phyloP scores from a whole-genome alignment of 176 grass and related monocot species.

The Bonia amplexicaulis region DNA sequence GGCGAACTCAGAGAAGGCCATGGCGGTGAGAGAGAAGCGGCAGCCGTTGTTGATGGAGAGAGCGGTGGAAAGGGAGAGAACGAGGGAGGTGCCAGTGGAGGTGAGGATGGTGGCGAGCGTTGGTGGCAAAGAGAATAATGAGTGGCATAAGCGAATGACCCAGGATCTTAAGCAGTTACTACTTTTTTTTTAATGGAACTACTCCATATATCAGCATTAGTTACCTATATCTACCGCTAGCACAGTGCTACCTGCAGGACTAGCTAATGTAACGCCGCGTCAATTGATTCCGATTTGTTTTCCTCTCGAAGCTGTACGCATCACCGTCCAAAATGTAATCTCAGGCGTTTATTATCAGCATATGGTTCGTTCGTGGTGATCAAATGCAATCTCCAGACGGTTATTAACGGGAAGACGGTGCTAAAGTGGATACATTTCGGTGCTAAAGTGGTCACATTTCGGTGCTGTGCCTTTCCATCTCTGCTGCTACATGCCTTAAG shows the following conservation, averaged over 20 bases:
- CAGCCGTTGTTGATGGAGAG: too few relatives aligned
- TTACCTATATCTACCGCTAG: not conserved
- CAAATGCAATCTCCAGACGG: not conserved
- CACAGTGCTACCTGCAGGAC: not conserved
- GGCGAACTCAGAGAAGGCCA: too few relatives aligned
- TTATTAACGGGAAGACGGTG: not conserved
- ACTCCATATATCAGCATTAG: not conserved
- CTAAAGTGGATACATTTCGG: not conserved
- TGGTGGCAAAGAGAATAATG: too few relatives aligned
- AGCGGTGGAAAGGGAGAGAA: too few relatives aligned
- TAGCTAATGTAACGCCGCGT: not conserved
- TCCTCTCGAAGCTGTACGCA: not conserved
- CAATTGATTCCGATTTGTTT: not conserved
- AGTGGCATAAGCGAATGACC: not conserved
- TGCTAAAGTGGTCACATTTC: not conserved
- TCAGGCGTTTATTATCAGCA: not conserved
- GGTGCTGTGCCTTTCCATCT: not conserved
- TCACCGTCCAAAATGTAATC: not conserved
- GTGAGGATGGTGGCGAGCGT: too few relatives aligned
- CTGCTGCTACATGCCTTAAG: too few relatives aligned
- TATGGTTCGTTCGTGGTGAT: not conserved
- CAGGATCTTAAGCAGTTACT: not conserved
- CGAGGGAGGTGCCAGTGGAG: too few relatives aligned
- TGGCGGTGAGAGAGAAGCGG: too few relatives aligned
- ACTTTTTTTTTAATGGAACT: not conserved